phyloP scores from a whole-genome alignment of 768 basidiomycete genomes.

The Mycena amicta region DNA sequence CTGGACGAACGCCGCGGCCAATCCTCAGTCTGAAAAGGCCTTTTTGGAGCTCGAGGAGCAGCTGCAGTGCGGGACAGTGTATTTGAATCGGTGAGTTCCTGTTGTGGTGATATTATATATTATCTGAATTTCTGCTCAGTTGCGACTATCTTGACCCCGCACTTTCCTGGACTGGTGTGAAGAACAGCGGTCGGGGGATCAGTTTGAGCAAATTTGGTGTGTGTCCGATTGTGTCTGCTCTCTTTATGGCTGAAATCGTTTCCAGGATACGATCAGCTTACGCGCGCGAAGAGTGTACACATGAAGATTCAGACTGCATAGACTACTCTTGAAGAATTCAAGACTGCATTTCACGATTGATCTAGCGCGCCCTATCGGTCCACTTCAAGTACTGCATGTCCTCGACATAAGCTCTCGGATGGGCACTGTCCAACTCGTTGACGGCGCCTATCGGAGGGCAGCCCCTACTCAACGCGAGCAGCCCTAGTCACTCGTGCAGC shows the following conservation, averaged over 20 bases:
- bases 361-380: too few relatives aligned
- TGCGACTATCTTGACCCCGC: constrained; percentile 94
- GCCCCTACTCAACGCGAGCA: too few relatives aligned
- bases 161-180: constrained; percentile 92
- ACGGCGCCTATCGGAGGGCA: too few relatives aligned
- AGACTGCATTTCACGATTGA: too few relatives aligned
- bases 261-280: constrained; percentile 85
- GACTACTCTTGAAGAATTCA: too few relatives aligned
- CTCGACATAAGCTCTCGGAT: too few relatives aligned
- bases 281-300: constrained; percentile 76
- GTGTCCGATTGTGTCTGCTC: too few relatives aligned
- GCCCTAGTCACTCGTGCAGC: too few relatives aligned
- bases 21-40: constrained; percentile 61
- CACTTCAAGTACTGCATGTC: too few relatives aligned
- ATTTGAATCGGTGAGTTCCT: constrained; percentile 71
- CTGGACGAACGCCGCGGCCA: constrained; percentile 78
- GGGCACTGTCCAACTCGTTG: too few relatives aligned
- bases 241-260: neutral
- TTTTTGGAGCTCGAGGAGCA: constrained; percentile 72
- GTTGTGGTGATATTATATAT: neutral
- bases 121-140: constrained; percentile 34
- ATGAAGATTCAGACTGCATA: constrained; percentile 73
- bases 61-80: constrained; percentile 90
- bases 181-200: constrained; percentile 89
- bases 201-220: constrained; percentile 88